A percentile compares a stretch with the other conserved stretches of the same genome.
Conservation (phyloP, 768 basidiomycete species). For the Auricularia auricula-judae region DNA sequence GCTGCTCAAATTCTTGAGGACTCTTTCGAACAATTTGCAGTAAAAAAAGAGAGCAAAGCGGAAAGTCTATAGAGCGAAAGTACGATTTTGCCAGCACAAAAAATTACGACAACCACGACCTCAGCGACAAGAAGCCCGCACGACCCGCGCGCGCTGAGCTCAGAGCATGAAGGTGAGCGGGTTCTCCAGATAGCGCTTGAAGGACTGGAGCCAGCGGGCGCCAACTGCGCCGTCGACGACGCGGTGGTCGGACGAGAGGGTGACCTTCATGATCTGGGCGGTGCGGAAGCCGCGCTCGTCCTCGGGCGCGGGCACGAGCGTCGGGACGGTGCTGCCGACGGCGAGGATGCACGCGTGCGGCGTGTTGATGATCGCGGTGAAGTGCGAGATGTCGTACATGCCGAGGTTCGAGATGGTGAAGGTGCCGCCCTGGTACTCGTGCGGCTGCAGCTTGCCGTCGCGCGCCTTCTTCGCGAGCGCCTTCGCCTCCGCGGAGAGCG, state of each 20-base stretch:
- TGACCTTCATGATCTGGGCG: conserved; percentile 87
- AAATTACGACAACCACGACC: no score
- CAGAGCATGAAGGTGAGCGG: conserved; percentile 93
- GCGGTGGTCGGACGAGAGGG: conserved; percentile 89
- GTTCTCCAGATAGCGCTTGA: conserved; percentile 95
- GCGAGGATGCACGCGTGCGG: conserved; percentile 98
- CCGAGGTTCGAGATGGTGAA: conserved; percentile 99
- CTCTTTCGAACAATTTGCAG: no score
- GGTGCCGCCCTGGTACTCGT: conserved; percentile 97
- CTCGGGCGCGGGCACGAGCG: conserved; percentile 75
- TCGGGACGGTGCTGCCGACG: conserved; percentile 78
- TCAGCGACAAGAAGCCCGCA: no score
- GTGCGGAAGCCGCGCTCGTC: conserved; percentile 94
- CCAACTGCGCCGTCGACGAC: conserved; percentile 94
- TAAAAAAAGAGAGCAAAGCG: no score
- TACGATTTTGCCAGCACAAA: no score
- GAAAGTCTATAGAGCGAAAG: no score
- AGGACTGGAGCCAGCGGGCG: conserved; percentile 83
- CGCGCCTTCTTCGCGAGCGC: conserved; percentile 88
- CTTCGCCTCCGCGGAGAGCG: conserved; percentile 89
- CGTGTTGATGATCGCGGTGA: conserved; percentile 98
- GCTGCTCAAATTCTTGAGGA: no score
- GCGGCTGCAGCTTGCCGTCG: conserved; percentile 88
- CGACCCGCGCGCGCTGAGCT: background rate
- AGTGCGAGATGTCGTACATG: conserved; percentile 92